Base-by-base conservation (phyloP, 495 filamentous ascomycete genomes). In the Penicillium dipodomyicola region DNA sequence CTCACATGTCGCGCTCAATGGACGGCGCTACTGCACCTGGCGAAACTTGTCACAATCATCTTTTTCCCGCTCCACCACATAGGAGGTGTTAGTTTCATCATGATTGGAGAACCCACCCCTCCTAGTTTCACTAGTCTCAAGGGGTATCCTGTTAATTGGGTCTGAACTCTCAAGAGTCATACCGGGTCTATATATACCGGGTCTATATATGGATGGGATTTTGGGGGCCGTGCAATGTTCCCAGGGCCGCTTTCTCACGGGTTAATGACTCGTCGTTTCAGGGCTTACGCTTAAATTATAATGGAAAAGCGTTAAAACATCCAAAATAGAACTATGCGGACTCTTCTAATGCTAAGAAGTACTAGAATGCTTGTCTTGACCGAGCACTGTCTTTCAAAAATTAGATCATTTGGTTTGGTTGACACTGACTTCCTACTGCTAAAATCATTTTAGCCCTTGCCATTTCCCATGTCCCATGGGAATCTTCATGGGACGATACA, bases 31-130 rank as follows among this genome's bases (percentile, higher is more conserved):
- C 54, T 56, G 54, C 46, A 37, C 40, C 23, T 14, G 45, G 14
- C 25, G 46, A 49, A 56, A 56, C 46, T 56, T n/a, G 25, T 56
- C 54, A 56, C 54, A 56, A 56, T 56, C 54, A 33, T 41, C 53
- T 44, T 14, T 27, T 14, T 27, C 27, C 41, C 37, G n/a, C 22
- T 43, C 4, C 15, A 30, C 20, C n/a, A 12, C 7, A 25, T 29
- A 29, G 45, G 44, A 10, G 40, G 53, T 17, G 25, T n/a, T 11
- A 20, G 53, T 56, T 39, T 41, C 32, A 33, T 22, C 32, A 17
- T 48, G 54, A 41, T 56, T 56, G 54, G 43, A 56, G 54, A 40
- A 6, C 17, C n/a, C 19, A 40, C 40, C 14, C 4, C 9, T 17
- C 7, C 12, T 37, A 15, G 52, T 54, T 54, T 54, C 52, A 54